phyloP scores from a whole-genome alignment of 2,329 filamentous ascomycete genomes.

The Sordariomycetes sp. region DNA sequence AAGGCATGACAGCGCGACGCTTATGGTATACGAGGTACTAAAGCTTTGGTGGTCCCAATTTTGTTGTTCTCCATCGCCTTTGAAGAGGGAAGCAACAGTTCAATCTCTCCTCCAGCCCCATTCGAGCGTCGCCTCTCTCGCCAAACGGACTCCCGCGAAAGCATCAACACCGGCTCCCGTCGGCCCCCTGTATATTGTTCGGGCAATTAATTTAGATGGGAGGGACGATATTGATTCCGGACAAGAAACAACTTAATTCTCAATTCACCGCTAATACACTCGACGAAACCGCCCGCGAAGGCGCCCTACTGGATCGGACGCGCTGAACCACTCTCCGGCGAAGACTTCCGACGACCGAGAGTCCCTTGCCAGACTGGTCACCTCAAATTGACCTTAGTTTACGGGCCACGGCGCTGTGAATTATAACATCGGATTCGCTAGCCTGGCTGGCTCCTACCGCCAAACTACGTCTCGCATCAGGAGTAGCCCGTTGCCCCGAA shows the following conservation, averaged over 20 bases:
- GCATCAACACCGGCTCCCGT: constrained; percentile 13
- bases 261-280: constrained; percentile 19
- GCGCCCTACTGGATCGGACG: constrained; percentile 17
- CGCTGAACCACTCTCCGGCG: constrained; percentile 19
- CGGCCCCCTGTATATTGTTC: constrained; percentile 27
- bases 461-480: not conserved
- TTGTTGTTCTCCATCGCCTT: not conserved
- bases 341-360: not conserved
- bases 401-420: too few species aligned
- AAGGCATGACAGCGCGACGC: not conserved
- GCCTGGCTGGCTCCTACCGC: not conserved
- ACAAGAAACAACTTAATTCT: constrained; percentile 17
- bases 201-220: constrained; percentile 32
- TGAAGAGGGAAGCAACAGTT: not conserved
- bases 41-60: not conserved
- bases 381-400: not conserved
- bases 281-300: not conserved
- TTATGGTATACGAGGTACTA: not conserved
- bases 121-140: not conserved
- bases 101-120: not conserved
- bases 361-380: not conserved
- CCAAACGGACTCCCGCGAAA: constrained; percentile 4
- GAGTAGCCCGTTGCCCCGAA: not conserved
- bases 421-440: too few species aligned
- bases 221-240: constrained; percentile 28